Base-by-base conservation (phyloP, 73 alveolate genomes). In the Symbiodinium pilosum region DNA sequence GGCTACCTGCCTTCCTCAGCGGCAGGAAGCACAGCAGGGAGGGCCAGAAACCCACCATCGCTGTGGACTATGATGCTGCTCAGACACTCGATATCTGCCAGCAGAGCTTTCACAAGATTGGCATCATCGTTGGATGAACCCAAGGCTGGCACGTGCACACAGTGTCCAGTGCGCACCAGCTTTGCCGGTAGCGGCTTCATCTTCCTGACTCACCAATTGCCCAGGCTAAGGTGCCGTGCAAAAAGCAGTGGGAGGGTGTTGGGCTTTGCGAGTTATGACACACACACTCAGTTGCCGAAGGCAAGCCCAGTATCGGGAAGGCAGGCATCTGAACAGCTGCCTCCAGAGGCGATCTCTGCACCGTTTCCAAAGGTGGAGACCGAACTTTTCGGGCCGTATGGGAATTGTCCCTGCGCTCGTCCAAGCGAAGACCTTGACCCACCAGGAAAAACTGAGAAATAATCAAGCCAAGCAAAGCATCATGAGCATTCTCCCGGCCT, bases 171-270 rank as follows among this genome's bases (percentile, higher is more conserved):
- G 38, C 97, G 97, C 5, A 68, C 88, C 89, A 91, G 40, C n/a
- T 75, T 71, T 52, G 77, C 88, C 28, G 97, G 97, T 81, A 91
- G n/a, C 14, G 97, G 97, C 54, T 91, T 91, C 97, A 85, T 91
- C 81, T 64, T 64, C 81, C 81, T 64, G 30, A 28, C 81, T 24
- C 12, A 47, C n/a, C n/a, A n/a, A n/a, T n/a, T n/a, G n/a, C n/a
- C n/a, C n/a, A n/a, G n/a, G n/a, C n/a, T n/a, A n/a, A n/a, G n/a
- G n/a, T n/a, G n/a, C n/a, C n/a, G n/a, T n/a, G n/a, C n/a, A n/a
- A n/a, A n/a, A n/a, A n/a, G n/a, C n/a, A n/a, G n/a, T n/a, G n/a
- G n/a, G n/a, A n/a, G n/a, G n/a, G n/a, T n/a, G n/a, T n/a, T n/a
- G n/a, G n/a, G n/a, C n/a, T n/a, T n/a, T n/a, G n/a, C n/a, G n/a